A percentile compares a stretch with the other conserved stretches of the same genome.
Conservation (phyloP, 805 yeast genomes). For the Myxozyma lipomycoides region DNA sequence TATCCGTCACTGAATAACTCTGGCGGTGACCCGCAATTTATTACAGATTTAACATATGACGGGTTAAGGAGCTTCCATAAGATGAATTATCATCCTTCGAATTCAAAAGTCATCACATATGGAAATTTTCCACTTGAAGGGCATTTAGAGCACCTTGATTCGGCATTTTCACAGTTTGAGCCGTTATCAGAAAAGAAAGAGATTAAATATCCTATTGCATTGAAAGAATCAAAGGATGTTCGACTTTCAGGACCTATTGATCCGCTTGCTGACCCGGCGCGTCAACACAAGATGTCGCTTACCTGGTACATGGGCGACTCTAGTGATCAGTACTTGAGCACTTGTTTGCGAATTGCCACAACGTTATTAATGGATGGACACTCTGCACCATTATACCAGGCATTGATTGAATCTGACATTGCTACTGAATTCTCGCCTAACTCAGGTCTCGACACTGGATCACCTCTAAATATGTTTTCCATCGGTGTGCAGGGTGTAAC, state of each 20-base stretch:
- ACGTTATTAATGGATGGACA: conserved; percentile 83
- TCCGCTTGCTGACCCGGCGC: conserved; percentile 60
- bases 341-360: conserved; percentile 66
- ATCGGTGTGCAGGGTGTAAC: conserved; percentile 79
- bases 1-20: conserved; percentile 84
- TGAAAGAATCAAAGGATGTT: conserved; percentile 40
- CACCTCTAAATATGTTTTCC: conserved; percentile 72
- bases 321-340: conserved; percentile 60
- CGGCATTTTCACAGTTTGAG: conserved; percentile 53
- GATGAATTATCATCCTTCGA: conserved; percentile 81
- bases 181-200: conserved; percentile 37
- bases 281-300: conserved; percentile 73
- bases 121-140: conserved; percentile 67
- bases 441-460: conserved; percentile 79
- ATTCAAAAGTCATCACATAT: conserved; percentile 80
- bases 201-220: conserved; percentile 44
- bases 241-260: conserved; percentile 72
- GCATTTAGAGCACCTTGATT: conserved; percentile 56
- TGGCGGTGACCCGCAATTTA: conserved; percentile 87
- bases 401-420: conserved; percentile 75
- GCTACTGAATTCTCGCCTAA: conserved; percentile 86
- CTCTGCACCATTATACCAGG: conserved; percentile 81
- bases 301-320: conserved; percentile 88
- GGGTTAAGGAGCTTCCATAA: conserved; percentile 76
- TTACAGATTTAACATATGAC: conserved; percentile 68